Base-by-base conservation (phyloP, 2,329 filamentous ascomycete genomes). In the Colletotrichum sojae region DNA sequence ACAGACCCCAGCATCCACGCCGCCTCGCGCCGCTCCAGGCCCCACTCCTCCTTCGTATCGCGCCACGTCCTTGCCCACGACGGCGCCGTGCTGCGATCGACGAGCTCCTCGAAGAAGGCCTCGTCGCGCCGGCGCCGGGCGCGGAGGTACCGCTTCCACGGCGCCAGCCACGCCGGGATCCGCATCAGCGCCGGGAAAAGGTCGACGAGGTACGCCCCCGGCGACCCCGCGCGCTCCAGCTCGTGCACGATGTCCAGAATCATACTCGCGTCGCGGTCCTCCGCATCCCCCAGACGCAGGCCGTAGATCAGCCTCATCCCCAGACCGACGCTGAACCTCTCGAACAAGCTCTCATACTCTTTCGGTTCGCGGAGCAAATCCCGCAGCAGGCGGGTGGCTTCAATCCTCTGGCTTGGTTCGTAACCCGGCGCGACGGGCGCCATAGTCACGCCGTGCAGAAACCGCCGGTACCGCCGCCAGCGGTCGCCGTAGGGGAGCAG, bases 231-330 rank as follows among this genome's bases (percentile, higher is more conserved):
- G 12, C 77, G 74, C 65, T 79, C 79, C 9, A 82, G 74, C 18
- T 73, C 78, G 54, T 78, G 75, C 16, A 76, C 74, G 10, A 81
- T 75, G 15, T 75, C 70, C n/a, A 79, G 72, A 25, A 82, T 76
- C 22, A 75, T 71, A 4, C 73, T 71, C 5, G 80, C 73, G 45
- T 75, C 65, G 1, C 72, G 69, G 39, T 82, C 80, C 2, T 78
- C 73, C 1, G 76, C 80, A 2, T 76, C 80, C 22, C 75, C 73
- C 15, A 83, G 74, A 0, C 71, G 69, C 53, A 78, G 78, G 2
- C 80, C 81, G 66, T 80, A 83, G 3, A 74, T 78, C 25, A 83
- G 72, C 4, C 82, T 78, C 16, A 83, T 76, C 10, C 83, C 81
- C 1, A 84, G 70, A 3, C 81, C 79, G 1, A 80, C 76, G 8